Conservation (phyloP, 352 stramenopile species). For the Phytophthora uliginosa region DNA sequence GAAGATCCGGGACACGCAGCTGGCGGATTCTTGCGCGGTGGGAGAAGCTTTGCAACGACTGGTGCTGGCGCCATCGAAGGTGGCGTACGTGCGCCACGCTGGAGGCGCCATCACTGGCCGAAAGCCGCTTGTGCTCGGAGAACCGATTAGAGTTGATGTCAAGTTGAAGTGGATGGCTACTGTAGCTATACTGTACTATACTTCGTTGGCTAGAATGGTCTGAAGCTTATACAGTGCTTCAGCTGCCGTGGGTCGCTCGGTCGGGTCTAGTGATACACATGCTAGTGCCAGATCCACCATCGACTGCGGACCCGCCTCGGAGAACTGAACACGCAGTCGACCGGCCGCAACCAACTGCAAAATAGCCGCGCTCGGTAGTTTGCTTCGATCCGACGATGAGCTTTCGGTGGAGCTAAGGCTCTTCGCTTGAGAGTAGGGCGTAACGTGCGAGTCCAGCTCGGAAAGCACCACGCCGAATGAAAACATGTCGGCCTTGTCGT, state of each 20-base stretch:
- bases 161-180: neutral
- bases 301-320: constrained; percentile 29
- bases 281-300: constrained; percentile 38
- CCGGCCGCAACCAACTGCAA: constrained; percentile 59
- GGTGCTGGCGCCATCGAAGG: constrained; percentile 7
- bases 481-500: constrained; percentile 60
- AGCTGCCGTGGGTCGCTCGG: constrained; percentile 42
- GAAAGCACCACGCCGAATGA: constrained; percentile 59
- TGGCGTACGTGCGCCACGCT: constrained; percentile 20
- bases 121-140: neutral
- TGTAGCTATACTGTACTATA: constrained; percentile 21
- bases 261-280: constrained; percentile 49
- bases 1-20: constrained; percentile 42
- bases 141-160: constrained; percentile 10
- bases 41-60: neutral
- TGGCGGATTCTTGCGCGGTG: constrained; percentile 29
- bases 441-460: constrained; percentile 45
- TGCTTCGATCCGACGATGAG: constrained; percentile 18
- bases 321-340: constrained; percentile 47
- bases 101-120: neutral
- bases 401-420: constrained; percentile 22
- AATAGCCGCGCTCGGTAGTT: constrained; percentile 49
- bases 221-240: constrained; percentile 58
- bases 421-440: constrained; percentile 39
- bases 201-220: constrained; percentile 31